A percentile compares a stretch with the other conserved stretches of the same genome.
These are phyloP conservation scores for Rheum nobile DNA, from an alignment of 148 eudicot species.

Conservation along the genomic window DNA sequence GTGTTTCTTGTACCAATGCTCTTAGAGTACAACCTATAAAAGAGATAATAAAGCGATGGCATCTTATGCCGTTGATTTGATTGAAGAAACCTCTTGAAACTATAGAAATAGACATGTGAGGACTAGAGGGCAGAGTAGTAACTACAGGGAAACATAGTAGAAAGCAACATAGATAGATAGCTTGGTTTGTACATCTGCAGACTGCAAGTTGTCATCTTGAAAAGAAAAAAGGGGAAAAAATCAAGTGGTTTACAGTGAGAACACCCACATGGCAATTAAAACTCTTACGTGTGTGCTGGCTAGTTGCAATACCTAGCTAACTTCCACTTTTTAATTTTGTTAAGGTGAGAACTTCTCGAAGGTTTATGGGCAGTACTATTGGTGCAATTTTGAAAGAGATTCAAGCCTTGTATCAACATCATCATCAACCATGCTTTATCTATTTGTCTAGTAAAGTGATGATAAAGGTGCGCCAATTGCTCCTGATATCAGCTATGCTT, in stretches of 20 bases:
- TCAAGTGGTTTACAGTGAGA: not conserved
- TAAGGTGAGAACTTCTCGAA: constrained; percentile 91
- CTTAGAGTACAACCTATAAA: too few relatives aligned
- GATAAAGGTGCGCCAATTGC: constrained; percentile 51
- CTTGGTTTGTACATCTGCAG: too few relatives aligned
- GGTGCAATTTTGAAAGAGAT: constrained; percentile 97
- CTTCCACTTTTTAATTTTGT: constrained; percentile 10
- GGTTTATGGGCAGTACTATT: constrained; percentile 89
- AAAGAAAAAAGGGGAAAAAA: not conserved
- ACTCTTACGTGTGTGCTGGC: not conserved
- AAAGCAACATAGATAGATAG: too few relatives aligned
- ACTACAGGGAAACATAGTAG: too few relatives aligned
- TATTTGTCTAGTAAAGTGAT: constrained; percentile 98
- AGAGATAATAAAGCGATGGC: too few relatives aligned
- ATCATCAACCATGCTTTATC: constrained; percentile 96
- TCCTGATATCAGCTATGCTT: constrained; percentile 4
- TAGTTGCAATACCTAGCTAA: constrained; percentile 5
- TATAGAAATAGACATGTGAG: not conserved
- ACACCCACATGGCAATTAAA: not conserved
- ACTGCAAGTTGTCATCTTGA: constrained; percentile 1
- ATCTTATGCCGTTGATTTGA: not conserved
- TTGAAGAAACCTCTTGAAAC: not conserved
- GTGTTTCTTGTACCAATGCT: too few relatives aligned
- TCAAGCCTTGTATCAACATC: constrained; percentile 76
- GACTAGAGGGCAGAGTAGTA: not conserved